A percentile compares a stretch with the other conserved stretches of the same genome.
Conservation (phyloP, 228 moss, liverwort and hornwort species). For the Sphagnum magellanicum region DNA sequence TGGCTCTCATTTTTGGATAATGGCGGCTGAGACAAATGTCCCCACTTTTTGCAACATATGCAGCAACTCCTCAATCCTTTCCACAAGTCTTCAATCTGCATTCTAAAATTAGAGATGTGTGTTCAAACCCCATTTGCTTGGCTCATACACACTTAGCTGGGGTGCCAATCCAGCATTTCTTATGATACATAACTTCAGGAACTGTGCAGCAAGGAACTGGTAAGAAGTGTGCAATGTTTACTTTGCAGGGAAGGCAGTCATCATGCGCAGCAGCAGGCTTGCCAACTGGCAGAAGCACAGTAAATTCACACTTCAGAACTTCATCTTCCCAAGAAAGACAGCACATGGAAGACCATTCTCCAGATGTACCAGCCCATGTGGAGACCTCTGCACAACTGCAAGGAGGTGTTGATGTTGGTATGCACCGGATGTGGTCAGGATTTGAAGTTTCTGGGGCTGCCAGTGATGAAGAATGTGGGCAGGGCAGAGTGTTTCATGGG, state of each 20-base stretch:
- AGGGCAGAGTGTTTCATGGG: slow-evolving; percentile 14
- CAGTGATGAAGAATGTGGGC: slow-evolving; percentile 31
- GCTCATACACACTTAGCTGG: background rate
- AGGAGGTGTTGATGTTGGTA: slow-evolving; percentile 35
- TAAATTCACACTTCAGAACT: slow-evolving; percentile 10
- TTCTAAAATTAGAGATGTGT: background rate
- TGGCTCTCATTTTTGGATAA: no score
- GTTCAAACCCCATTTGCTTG: background rate
- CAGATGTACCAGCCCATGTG: slow-evolving; percentile 21
- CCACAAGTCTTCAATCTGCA: background rate
- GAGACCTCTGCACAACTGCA: slow-evolving; percentile 30
- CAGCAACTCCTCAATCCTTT: background rate
- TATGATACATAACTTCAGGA: background rate
- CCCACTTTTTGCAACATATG: background rate
- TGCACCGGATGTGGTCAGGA: slow-evolving; percentile 25
- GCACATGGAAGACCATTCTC: slow-evolving; percentile 22
- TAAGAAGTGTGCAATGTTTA: background rate
- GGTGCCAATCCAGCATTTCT: background rate
- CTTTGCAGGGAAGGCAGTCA: slow-evolving; percentile 26
- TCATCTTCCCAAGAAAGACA: slow-evolving; percentile 44
- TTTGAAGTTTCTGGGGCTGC: slow-evolving; percentile 14
- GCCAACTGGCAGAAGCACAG: background rate
- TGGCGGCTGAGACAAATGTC: no score
- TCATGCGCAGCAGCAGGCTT: slow-evolving; percentile 12
- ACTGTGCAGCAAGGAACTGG: background rate